phyloP scores from a whole-genome alignment of 2,329 filamentous ascomycete species.

The Xylariaceae sp. region DNA sequence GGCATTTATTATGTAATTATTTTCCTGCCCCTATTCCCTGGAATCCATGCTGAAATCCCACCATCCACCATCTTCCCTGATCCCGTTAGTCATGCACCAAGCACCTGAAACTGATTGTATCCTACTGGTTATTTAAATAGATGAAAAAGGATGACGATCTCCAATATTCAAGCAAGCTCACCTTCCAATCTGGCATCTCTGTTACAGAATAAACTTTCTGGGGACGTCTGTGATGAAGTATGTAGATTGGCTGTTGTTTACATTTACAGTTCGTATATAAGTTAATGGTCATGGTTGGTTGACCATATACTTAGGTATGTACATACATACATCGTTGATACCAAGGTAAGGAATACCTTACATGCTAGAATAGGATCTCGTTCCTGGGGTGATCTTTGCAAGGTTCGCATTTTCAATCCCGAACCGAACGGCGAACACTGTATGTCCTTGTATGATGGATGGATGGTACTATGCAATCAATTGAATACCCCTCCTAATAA shows the following conservation, averaged over 20 bases:
- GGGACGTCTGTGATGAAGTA: no score
- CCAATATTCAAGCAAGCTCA: constrained; percentile 6
- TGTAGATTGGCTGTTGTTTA: background rate
- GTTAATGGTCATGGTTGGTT: background rate
- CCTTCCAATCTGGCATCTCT: background rate
- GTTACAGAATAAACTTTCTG: background rate
- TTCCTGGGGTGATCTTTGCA: constrained; percentile 14
- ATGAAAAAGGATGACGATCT: constrained; percentile 17
- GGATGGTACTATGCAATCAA: background rate
- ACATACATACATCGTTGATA: no score
- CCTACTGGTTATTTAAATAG: background rate
- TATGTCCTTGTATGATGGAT: background rate
- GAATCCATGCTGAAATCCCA: no score
- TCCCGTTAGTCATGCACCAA: background rate
- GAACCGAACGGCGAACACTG: no score
- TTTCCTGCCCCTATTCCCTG: no score
- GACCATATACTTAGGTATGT: background rate
- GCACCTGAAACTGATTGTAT: background rate
- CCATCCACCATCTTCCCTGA: background rate
- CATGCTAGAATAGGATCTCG: constrained; percentile 20
- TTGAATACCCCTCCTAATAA: background rate
- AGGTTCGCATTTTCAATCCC: background rate
- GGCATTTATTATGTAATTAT: no score
- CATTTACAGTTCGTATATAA: background rate
- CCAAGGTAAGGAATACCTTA: no score